Base-by-base conservation (phyloP, 2,329 filamentous ascomycete genomes). In the Xylaria sp. region DNA sequence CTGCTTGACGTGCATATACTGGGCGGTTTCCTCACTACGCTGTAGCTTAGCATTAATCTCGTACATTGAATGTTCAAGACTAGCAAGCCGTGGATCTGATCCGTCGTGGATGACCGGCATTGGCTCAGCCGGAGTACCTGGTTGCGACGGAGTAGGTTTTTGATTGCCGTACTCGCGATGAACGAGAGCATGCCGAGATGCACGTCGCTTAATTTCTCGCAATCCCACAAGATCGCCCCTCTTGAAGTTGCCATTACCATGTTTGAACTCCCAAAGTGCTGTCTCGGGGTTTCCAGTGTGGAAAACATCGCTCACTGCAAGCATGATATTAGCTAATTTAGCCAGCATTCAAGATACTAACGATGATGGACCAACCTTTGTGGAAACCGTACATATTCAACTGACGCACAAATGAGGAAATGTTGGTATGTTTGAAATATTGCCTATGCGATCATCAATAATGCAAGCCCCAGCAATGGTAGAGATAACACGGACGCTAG, bases 381-480 rank as follows among this genome's bases (percentile, higher is more conserved):
- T 99, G 95, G 77, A 99, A 99, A 6, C 95, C 95, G 71, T 99
- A 99, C 95, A 99, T 99, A 75, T 99, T 99, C 52, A 99, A 80
- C 79, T 99, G 95, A 49, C 95, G 88, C 51, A 99, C 95, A 76
- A 99, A 99, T 1, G 95, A 98, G 10, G 95, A 98, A 63, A 98
- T 97, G 74, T 99, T 99, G 69, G 94, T 99, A 76, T 99, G 95
- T 74, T 99, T 99, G 77, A 99, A 99, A 75, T 99, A 99, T 86
- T 96, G 93, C 56, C 94, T 97, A 65, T 62, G 53, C 68, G 51
- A 63, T 43, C 13, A 62, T 73, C 49, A 73, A 64, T 60, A 43
- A 60, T 55, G 53, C 68, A 68, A 46, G 40, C 60, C 35, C 38
- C 38, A 11, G 57, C 37, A 25, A 53, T 15, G 21, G 43, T 13